Evolutionary conservation across 192 early-diverging fungal species (phyloP).

Genomic region (Entomortierella lignicola): DNA sequence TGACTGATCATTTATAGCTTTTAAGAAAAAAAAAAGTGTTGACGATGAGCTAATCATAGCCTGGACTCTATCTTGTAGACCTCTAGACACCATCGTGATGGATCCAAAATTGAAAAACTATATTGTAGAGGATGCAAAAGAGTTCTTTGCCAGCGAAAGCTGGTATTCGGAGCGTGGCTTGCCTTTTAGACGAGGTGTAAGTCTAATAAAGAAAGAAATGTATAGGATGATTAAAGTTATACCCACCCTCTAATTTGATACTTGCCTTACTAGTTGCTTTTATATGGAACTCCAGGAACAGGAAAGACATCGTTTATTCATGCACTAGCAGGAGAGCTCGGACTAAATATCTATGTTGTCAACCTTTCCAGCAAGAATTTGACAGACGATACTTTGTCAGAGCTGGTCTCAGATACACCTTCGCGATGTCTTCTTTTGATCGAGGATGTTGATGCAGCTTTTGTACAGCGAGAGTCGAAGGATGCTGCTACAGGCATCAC

Average conservation of each 20-base stretch:
- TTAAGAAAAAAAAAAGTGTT: no score
- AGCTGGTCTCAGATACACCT: conserved; percentile 61
- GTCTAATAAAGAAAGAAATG: no score
- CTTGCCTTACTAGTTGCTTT: conserved; percentile 50
- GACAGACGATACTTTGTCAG: conserved; percentile 70
- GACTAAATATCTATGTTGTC: conserved; percentile 81
- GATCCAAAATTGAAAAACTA: conserved; percentile 57
- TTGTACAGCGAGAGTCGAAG: conserved; percentile 62
- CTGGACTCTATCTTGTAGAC: conserved; percentile 21
- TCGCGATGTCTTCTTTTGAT: conserved; percentile 72
- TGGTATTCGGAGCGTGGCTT: conserved; percentile 71
- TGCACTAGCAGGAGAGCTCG: conserved; percentile 78
- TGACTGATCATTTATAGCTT: no score
- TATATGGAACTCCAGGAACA: conserved; percentile 79
- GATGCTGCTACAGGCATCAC: conserved; percentile 56
- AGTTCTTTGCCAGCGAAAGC: conserved; percentile 65
- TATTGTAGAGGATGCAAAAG: conserved; percentile 59
- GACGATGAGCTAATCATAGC: no score
- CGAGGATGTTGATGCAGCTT: conserved; percentile 83
- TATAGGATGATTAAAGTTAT: no score
- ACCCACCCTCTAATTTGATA: no score
- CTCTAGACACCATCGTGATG: conserved; percentile 67
- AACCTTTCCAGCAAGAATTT: conserved; percentile 71
- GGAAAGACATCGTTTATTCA: conserved; percentile 79
- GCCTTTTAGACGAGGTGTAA: conserved; percentile 72